Base-by-base conservation (phyloP, 148 eudicot species). In the Fagopyrum homotropicum region DNA sequence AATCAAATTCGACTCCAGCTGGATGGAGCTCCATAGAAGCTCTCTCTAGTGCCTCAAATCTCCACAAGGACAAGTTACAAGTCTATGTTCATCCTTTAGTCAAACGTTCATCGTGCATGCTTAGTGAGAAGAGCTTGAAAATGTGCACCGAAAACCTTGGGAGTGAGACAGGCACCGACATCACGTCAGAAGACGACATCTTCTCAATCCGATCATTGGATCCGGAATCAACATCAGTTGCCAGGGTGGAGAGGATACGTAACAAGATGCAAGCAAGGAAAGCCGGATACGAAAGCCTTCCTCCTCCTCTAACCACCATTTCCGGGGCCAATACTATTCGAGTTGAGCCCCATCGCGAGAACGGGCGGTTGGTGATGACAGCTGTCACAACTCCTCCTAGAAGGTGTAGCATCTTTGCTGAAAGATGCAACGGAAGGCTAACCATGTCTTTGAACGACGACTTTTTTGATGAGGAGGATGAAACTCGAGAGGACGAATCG, bases 301-400 rank as follows among this genome's bases (percentile, higher is more conserved):
- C 98, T 2, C 96, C 97, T 60, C 96, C 92, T 4, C 81, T 91
- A 77, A 91, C 89, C 0, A 81, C 93, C 1, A 82, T 90, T 22
- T 81, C 82, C 4, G 87, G 91, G 29, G 69, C 86, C 7, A 81
- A 76, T 14, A 72, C 83, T 4, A 60, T 93, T 19, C 85, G 81
- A 47, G 79, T 88, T 5, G 73, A 75, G 52, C 78, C 85, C 4
- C 82, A 80, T 55, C 75, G 92, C 0, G 91, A 85, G 71, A 81
- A 79, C 11, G 98, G 96, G 2, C 82, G 98, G 14, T 76, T 93
- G 73, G 83, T 93, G 16, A 91, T 93, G 51, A 52, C 81, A 40
- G 93, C 89, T 3, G 82, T 85, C 0, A 86, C 91, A 60, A 49
- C 85, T 26, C 85, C 91, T 19, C 46, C 79, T 2, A 76, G 15